Conservation (phyloP, 441 rosid species). For the Adansonia madagascariensis region DNA sequence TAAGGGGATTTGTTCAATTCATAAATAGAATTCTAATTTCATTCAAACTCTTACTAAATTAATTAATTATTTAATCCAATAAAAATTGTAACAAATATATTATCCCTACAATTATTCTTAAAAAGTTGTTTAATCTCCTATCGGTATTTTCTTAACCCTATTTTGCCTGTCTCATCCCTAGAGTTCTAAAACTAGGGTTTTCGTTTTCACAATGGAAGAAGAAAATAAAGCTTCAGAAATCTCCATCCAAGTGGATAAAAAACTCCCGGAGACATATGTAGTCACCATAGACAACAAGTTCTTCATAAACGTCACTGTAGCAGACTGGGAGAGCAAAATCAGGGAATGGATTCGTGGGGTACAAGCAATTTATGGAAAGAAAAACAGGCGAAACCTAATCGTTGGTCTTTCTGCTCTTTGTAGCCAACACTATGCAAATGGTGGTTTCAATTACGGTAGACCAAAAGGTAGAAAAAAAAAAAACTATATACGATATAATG, state of each 20-base stretch:
- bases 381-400: neutral
- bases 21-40: too few species aligned
- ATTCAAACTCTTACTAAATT: too few species aligned
- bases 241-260: neutral
- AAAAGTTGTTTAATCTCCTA: too few species aligned
- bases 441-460: neutral
- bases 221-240: neutral
- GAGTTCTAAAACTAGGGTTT: neutral
- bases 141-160: neutral
- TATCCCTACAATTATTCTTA: neutral
- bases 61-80: too few species aligned
- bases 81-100: too few species aligned
- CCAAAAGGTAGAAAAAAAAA: neutral
- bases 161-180: neutral
- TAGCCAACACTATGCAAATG: neutral
- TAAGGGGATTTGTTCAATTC: too few species aligned
- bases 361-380: constrained; percentile 3
- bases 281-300: neutral
- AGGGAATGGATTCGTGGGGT: neutral
- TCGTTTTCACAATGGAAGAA: neutral
- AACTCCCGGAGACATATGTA: neutral
- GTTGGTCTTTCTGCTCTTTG: neutral
- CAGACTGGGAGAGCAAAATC: neutral
- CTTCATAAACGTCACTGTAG: neutral
- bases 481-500: neutral